phyloP scores from a whole-genome alignment of 2,329 filamentous ascomycete genomes.

The Hypoxylon sp. region DNA sequence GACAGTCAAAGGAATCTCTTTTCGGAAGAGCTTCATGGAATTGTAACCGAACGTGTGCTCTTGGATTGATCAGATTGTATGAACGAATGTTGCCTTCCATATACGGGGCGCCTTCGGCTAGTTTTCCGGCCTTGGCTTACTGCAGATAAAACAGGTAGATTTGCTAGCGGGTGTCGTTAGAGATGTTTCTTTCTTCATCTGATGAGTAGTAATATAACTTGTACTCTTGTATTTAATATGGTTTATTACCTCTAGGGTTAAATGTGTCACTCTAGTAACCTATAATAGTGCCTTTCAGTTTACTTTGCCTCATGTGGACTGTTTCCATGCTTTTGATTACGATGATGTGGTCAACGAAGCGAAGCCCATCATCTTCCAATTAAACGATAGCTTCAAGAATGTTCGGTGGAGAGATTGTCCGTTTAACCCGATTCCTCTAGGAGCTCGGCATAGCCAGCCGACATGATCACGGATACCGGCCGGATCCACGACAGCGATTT shows the following conservation, averaged over 20 bases:
- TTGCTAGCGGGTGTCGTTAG: conserved; percentile 27
- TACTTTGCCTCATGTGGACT: background rate
- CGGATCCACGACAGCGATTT: background rate
- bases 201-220: conserved; percentile 34
- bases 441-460: background rate
- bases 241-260: background rate
- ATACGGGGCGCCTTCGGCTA: conserved; percentile 13
- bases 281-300: background rate
- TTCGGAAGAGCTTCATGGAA: conserved; percentile 1
- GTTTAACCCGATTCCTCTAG: background rate
- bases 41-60: conserved; percentile 5
- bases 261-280: background rate
- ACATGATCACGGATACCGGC: background rate
- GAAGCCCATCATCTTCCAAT: no score
- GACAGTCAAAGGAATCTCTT: conserved; percentile 6
- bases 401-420: conserved; percentile 1
- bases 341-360: no score
- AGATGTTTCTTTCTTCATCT: conserved; percentile 27
- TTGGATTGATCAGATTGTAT: conserved; percentile 45
- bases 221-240: conserved; percentile 28
- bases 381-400: conserved; percentile 2
- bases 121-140: conserved; percentile 23
- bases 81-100: conserved; percentile 37
- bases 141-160: conserved; percentile 23
- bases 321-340: background rate